phyloP scores from a whole-genome alignment of 1,139 yeast genomes.

The Scheffersomyces illinoinensis region DNA sequence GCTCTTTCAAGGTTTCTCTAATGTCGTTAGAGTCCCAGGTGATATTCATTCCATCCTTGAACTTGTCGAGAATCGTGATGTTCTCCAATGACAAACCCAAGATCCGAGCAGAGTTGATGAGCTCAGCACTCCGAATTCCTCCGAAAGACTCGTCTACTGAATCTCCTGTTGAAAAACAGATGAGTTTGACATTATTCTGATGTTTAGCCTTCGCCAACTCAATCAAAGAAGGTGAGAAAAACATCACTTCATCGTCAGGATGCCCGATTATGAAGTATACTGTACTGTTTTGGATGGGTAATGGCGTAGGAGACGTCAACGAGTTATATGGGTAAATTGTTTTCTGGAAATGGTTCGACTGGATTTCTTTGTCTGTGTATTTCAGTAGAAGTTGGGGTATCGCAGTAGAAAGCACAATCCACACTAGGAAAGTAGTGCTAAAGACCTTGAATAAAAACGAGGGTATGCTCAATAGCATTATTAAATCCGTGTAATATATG shows the following conservation, averaged over 20 bases:
- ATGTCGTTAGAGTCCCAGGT: slow-evolving; percentile 61
- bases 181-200: slow-evolving; percentile 53
- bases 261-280: slow-evolving; percentile 75
- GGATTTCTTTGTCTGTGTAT: slow-evolving; percentile 29
- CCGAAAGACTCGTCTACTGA: slow-evolving; percentile 69
- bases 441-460: slow-evolving; percentile 13
- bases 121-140: slow-evolving; percentile 55
- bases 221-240: slow-evolving; percentile 79
- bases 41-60: slow-evolving; percentile 72
- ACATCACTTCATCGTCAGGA: slow-evolving; percentile 99
- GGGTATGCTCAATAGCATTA: slow-evolving; percentile 11
- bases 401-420: slow-evolving; percentile 43
- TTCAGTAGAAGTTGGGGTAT: slow-evolving; percentile 39
- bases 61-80: slow-evolving; percentile 49
- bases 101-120: slow-evolving; percentile 54
- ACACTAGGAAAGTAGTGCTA: slow-evolving; percentile 28
- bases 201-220: slow-evolving; percentile 51
- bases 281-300: slow-evolving; percentile 35
- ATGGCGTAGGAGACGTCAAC: slow-evolving; percentile 35
- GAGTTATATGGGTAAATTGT: slow-evolving; percentile 38
- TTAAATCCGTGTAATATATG: neutral
- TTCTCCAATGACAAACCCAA: slow-evolving; percentile 52
- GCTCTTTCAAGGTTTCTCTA: slow-evolving; percentile 22
- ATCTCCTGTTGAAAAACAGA: slow-evolving; percentile 81
- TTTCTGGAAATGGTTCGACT: slow-evolving; percentile 22